These are phyloP conservation scores for Sporisorium iseilematis-ciliati DNA, from an alignment of 1,284 basidiomycete genomes.

Conservation along the genomic window DNA sequence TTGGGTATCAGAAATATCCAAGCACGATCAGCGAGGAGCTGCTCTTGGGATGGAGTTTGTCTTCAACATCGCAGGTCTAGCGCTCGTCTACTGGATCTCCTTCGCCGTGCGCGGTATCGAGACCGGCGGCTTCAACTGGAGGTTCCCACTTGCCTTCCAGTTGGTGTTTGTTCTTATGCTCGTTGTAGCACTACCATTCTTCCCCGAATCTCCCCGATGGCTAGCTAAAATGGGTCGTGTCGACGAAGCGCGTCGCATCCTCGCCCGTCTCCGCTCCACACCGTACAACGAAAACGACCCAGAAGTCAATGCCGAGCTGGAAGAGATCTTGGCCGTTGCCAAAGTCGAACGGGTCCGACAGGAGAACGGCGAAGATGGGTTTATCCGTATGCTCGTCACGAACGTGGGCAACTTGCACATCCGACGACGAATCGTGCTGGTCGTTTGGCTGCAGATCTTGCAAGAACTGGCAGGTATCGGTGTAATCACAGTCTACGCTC, in stretches of 20 bases:
- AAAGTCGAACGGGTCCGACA: slow-evolving; percentile 27
- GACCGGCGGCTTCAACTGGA: slow-evolving; percentile 32
- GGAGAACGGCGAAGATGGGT: slow-evolving; percentile 27
- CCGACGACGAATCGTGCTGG: slow-evolving; percentile 29
- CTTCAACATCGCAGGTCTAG: slow-evolving; percentile 25
- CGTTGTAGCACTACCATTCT: slow-evolving; percentile 22
- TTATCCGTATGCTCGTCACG: slow-evolving; percentile 14
- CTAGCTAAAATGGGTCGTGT: slow-evolving; percentile 39
- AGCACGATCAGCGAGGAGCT: slow-evolving; percentile 27
- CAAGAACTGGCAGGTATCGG: slow-evolving; percentile 36
- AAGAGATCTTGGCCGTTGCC: slow-evolving; percentile 26
- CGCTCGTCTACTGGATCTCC: slow-evolving; percentile 33
- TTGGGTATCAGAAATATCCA: slow-evolving; percentile 22
- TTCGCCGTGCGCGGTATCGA: slow-evolving; percentile 23
- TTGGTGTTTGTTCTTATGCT: slow-evolving; percentile 32
- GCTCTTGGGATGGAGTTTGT: slow-evolving; percentile 34
- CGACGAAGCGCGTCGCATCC: slow-evolving; percentile 32
- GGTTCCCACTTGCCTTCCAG: slow-evolving; percentile 36
- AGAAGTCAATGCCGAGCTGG: slow-evolving; percentile 19
- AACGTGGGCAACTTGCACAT: slow-evolving; percentile 28
- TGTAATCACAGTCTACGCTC: slow-evolving; percentile 36
- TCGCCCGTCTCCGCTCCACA: slow-evolving; percentile 16
- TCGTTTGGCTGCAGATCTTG: slow-evolving; percentile 33
- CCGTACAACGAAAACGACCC: slow-evolving; percentile 33
- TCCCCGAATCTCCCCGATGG: slow-evolving; percentile 37